Conservation (phyloP, 2,329 filamentous ascomycete species). For the Fusarium burgessii region DNA sequence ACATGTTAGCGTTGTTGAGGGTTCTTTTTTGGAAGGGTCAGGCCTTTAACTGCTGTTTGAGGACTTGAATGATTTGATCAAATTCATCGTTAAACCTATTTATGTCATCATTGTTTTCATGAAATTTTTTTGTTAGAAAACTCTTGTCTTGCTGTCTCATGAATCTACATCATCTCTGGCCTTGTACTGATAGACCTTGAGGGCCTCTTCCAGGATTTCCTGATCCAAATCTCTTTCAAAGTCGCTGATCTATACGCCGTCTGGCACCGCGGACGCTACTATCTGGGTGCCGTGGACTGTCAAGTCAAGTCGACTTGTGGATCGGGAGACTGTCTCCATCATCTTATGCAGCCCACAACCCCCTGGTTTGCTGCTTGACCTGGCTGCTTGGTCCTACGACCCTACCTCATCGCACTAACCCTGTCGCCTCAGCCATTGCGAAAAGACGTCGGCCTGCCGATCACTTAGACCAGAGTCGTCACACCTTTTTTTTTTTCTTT, state of each 20-base stretch:
- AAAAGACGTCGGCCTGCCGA: conserved; percentile 67
- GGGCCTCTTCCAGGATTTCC: conserved; percentile 34
- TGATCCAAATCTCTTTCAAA: conserved; percentile 30
- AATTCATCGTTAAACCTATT: conserved; percentile 1
- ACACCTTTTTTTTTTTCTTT: conserved; percentile 55
- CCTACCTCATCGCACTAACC: conserved; percentile 59
- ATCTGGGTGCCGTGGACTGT: conserved; percentile 48
- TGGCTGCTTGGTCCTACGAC: conserved; percentile 52
- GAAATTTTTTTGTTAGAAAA: not conserved
- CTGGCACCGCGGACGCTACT: conserved; percentile 45
- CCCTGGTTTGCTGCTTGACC: conserved; percentile 44
- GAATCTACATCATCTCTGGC: conserved; percentile 8
- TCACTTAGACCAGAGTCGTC: conserved; percentile 66
- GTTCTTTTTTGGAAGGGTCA: conserved; percentile 25
- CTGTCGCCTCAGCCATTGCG: conserved; percentile 60
- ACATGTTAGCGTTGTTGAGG: conserved; percentile 1
- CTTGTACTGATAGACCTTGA: conserved; percentile 6
- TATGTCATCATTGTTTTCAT: not conserved
- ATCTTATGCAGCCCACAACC: conserved; percentile 52
- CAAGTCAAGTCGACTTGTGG: conserved; percentile 47
- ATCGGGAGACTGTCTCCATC: conserved; percentile 45
- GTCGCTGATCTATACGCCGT: conserved; percentile 46
- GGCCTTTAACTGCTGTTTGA: conserved; percentile 39
- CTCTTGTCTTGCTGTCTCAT: conserved; percentile 8
- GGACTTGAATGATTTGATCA: conserved; percentile 6